These are phyloP conservation scores for Guyanaporus albipodus DNA, from an alignment of 768 basidiomycete genomes.

Conservation along the genomic window DNA sequence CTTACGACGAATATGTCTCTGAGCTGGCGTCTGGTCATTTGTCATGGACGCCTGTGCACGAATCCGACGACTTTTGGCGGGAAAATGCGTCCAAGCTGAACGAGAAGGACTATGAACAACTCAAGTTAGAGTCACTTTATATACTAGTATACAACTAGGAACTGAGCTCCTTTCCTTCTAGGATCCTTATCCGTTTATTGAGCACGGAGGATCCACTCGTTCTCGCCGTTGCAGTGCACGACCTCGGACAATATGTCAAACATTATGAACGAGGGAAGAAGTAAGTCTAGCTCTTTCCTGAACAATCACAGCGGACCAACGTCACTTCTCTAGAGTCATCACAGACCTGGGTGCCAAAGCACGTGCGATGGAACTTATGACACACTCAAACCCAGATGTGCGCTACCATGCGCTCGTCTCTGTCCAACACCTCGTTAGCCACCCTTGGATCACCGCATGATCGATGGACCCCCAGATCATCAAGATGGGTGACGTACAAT, in stretches of 20 bases:
- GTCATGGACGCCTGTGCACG: slow-evolving; percentile 94
- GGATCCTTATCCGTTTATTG: slow-evolving; percentile 71
- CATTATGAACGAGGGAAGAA: slow-evolving; percentile 89
- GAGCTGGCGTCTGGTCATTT: slow-evolving; percentile 88
- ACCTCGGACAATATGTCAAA: slow-evolving; percentile 92
- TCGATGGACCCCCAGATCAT: background rate
- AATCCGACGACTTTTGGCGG: slow-evolving; percentile 97
- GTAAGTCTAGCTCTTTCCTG: slow-evolving; percentile 41
- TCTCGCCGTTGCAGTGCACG: slow-evolving; percentile 89
- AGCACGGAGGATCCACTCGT: slow-evolving; percentile 66
- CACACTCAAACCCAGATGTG: slow-evolving; percentile 81
- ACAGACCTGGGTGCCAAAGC: slow-evolving; percentile 85
- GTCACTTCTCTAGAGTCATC: slow-evolving; percentile 49
- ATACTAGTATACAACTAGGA: background rate
- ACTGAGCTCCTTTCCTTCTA: slow-evolving; percentile 28
- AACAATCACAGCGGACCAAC: background rate
- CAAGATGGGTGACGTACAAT: slow-evolving; percentile 4
- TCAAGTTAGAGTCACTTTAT: slow-evolving; percentile 54
- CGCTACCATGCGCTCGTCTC: slow-evolving; percentile 89
- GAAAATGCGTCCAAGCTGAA: slow-evolving; percentile 87
- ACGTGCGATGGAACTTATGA: slow-evolving; percentile 89
- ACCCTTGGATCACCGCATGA: slow-evolving; percentile 65
- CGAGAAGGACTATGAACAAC: slow-evolving; percentile 76
- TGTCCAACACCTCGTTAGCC: slow-evolving; percentile 88
- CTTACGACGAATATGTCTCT: slow-evolving; percentile 93